These are phyloP conservation scores for Avicennia marina DNA, from an alignment of 257 asterid genomes.

Conservation along the genomic window DNA sequence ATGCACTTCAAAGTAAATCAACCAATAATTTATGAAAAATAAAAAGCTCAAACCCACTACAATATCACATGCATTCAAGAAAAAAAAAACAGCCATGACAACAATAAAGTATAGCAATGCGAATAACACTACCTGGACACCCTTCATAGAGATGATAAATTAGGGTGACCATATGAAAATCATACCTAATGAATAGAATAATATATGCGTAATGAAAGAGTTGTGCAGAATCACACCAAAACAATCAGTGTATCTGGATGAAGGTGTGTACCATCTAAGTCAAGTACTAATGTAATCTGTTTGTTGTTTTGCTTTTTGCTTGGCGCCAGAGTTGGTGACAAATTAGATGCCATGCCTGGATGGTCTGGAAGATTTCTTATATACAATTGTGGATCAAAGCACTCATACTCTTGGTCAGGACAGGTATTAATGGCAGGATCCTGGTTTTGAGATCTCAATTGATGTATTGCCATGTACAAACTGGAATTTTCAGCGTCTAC, in stretches of 20 bases:
- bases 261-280: slow-evolving; percentile 77
- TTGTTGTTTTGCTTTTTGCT: slow-evolving; percentile 31
- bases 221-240: too few species aligned
- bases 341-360: slow-evolving; percentile 28
- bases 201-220: too few species aligned
- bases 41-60: background rate
- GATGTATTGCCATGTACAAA: slow-evolving; percentile 49
- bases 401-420: slow-evolving; percentile 43
- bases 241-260: too few species aligned
- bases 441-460: slow-evolving; percentile 42
- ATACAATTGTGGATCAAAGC: slow-evolving; percentile 63
- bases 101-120: too few species aligned
- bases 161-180: background rate
- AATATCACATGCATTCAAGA: background rate
- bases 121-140: too few species aligned
- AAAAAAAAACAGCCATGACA: too few species aligned
- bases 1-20: slow-evolving; percentile 5
- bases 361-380: slow-evolving; percentile 51
- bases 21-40: background rate
- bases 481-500: slow-evolving; percentile 36
- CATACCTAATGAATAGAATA: background rate
- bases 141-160: slow-evolving; percentile 4
- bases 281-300: slow-evolving; percentile 54
- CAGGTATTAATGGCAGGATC: slow-evolving; percentile 29
- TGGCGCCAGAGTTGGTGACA: slow-evolving; percentile 23